Percentiles rank a stretch among this genome's conserved stretches.
Conservation (phyloP, 352 stramenopile species). For the Thraustochytrium striatum region DNA sequence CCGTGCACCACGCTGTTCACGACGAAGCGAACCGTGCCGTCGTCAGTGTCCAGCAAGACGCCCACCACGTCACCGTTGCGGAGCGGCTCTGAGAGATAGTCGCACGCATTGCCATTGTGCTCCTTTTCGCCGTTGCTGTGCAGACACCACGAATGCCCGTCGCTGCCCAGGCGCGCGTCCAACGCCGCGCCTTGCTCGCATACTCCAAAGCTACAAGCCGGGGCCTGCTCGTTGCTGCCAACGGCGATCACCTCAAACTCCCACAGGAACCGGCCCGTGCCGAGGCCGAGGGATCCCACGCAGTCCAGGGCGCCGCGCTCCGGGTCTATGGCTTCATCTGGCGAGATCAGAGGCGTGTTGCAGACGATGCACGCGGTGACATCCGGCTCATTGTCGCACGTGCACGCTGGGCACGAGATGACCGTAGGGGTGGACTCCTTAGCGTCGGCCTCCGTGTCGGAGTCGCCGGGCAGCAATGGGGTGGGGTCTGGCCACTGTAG, state of each 20-base stretch:
- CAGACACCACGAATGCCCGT: not conserved
- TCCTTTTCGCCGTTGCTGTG: not conserved
- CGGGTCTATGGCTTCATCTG: not conserved
- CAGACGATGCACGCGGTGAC: slow-evolving; percentile 3
- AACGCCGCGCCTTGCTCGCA: not conserved
- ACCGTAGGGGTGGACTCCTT: too few species aligned
- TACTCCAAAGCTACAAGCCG: not conserved
- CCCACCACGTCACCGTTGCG: not conserved
- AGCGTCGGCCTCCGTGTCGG: too few species aligned
- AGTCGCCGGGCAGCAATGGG: too few species aligned
- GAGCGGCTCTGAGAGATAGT: not conserved
- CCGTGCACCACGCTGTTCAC: not conserved
- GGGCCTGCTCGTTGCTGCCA: not conserved
- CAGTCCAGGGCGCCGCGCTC: not conserved
- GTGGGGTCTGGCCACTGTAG: too few species aligned
- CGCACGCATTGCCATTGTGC: not conserved
- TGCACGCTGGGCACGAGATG: slow-evolving; percentile 42
- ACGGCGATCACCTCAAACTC: not conserved
- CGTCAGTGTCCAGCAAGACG: slow-evolving; percentile 15
- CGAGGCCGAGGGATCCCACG: not conserved
- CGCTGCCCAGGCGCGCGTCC: not conserved
- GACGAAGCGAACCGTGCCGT: not conserved
- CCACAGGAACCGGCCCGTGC: not conserved
- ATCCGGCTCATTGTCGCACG: slow-evolving; percentile 13
- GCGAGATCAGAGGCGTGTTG: not conserved